Conservation (phyloP, 106 monocot genomes). For the Hemerocallis citrina region DNA sequence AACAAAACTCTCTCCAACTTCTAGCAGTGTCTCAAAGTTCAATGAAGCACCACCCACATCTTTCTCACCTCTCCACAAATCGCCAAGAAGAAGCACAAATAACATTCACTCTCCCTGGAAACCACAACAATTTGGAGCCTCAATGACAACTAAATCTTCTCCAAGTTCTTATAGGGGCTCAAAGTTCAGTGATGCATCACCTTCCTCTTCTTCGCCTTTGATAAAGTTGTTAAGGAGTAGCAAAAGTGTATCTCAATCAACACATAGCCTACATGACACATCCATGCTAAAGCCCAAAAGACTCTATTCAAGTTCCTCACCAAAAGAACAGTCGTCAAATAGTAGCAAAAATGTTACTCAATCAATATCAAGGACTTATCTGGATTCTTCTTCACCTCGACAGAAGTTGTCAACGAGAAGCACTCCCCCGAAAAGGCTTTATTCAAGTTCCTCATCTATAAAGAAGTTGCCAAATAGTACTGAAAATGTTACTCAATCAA, state of each 20-base stretch:
- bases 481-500: too few species aligned
- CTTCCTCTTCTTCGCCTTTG: slow-evolving; percentile 40
- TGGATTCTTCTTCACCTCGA: neutral
- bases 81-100: neutral
- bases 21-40: neutral
- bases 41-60: neutral
- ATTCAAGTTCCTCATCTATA: neutral
- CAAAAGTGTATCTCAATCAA: slow-evolving; percentile 1
- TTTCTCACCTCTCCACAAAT: neutral
- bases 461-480: too few species aligned
- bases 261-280: neutral
- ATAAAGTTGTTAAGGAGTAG: slow-evolving; percentile 15
- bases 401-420: too few species aligned
- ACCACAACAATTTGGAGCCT: slow-evolving; percentile 23
- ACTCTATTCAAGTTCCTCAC: slow-evolving; percentile 1
- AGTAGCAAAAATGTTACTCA: neutral
- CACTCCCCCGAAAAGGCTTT: neutral
- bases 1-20: neutral
- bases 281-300: neutral
- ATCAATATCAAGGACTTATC: neutral
- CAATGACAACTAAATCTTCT: slow-evolving; percentile 28
- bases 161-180: slow-evolving; percentile 37
- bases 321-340: neutral
- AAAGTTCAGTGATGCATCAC: slow-evolving; percentile 63
- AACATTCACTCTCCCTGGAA: slow-evolving; percentile 16